Evolutionary conservation across 805 yeast genomes (phyloP), one percentile per base, ranked within the genome.

Genomic region (Clavispora vitiphila): DNA sequence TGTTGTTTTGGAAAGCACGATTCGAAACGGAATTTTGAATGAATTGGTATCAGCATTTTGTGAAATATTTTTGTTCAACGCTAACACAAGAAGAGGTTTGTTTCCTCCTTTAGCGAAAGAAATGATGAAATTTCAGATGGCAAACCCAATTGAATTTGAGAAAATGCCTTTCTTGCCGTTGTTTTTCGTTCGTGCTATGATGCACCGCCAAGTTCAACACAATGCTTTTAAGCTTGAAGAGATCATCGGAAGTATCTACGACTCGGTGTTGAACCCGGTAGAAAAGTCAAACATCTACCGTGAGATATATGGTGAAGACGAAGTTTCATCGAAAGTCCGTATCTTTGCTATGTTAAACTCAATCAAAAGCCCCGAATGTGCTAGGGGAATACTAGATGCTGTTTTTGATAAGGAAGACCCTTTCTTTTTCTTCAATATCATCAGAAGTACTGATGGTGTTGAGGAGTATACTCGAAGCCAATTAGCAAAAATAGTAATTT

Each of bases 391-490:
- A 3, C 60, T 74, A 53, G 50, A 59, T 1, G 63, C 46, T 43
- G 60, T 78, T 15, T 43, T 76, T 12, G 59, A 59, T 0, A 59
- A 68, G 23, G 67, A 66, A 10, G 57, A 54, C 4, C 56, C 58
- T 7, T 72, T 69, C 48, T 67, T 70, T 29, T 56, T 85, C 3
- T 61, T 80, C 30, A 52, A 56, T 1, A 82, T 84, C 2, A 51
- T 63, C 23, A 79, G 74, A 53, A 69, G 77, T 32, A 75, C 78
- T 0, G 93, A 86, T 54, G 85, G 86, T 0, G 64, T 64, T 7
- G 96, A 86, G 56, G 93, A 86, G 54, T 64, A 77, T 62, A 69
- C 68, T 39, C 69, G 97, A 46, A 60, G 86, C 8, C 75, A 72
- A 43, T 55, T 80, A 7, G 74, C 79, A 48, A 74, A 78, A 23